These are phyloP conservation scores for Tanacetum coccineum DNA, from an alignment of 129 eudicot species.

Conservation along the genomic window DNA sequence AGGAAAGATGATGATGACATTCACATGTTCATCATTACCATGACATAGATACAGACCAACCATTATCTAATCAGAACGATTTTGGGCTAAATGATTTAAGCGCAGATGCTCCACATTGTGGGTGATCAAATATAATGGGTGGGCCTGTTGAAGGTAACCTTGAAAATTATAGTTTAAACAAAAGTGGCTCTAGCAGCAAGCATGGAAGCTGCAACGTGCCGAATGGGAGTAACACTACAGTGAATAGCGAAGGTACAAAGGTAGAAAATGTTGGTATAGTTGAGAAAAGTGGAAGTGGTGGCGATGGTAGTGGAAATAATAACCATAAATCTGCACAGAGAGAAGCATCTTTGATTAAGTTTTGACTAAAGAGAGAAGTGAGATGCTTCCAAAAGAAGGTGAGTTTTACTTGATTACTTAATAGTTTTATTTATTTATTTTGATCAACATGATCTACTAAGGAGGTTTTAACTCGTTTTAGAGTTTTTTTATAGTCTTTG, in stretches of 20 bases:
- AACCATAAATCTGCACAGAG: slow-evolving; percentile 36
- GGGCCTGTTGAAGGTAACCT: slow-evolving; percentile 35
- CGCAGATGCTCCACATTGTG: slow-evolving; percentile 45
- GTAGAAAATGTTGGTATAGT: slow-evolving; percentile 40
- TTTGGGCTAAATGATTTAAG: slow-evolving; percentile 30
- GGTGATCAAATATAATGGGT: slow-evolving; percentile 38
- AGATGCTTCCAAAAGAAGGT: too few relatives aligned
- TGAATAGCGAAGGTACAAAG: slow-evolving; percentile 40
- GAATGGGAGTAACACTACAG: slow-evolving; percentile 47
- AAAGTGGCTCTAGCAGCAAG: slow-evolving; percentile 58
- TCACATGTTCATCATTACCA: slow-evolving; percentile 57
- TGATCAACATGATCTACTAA: too few relatives aligned
- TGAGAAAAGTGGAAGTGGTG: slow-evolving; percentile 42
- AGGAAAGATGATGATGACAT: slow-evolving; percentile 29
- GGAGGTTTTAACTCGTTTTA: too few relatives aligned
- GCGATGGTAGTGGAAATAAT: slow-evolving; percentile 19
- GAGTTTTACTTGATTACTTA: too few relatives aligned
- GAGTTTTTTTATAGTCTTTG: too few relatives aligned
- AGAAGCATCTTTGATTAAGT: slow-evolving; percentile 55
- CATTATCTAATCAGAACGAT: slow-evolving; percentile 27
- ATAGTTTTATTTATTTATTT: too few relatives aligned
- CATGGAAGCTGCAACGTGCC: slow-evolving; percentile 48
- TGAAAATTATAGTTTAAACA: slow-evolving; percentile 39
- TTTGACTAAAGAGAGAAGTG: too few relatives aligned
- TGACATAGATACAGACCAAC: slow-evolving; percentile 34